These are phyloP conservation scores for Ophiostoma pallidulum DNA, from an alignment of 2,329 filamentous ascomycete species.

Conservation along the genomic window DNA sequence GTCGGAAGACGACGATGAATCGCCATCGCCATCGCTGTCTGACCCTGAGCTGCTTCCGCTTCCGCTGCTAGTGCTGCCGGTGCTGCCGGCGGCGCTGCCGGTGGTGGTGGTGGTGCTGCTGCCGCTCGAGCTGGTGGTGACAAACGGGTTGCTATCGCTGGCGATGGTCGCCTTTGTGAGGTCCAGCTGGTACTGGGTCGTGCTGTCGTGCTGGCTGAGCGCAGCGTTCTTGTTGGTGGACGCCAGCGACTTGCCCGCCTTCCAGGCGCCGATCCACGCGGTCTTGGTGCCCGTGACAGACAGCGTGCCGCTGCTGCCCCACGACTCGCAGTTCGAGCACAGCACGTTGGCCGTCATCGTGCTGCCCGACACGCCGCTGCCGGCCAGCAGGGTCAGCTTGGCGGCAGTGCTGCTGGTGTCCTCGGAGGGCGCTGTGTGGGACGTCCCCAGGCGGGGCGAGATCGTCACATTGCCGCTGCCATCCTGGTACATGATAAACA, in stretches of 20 bases:
- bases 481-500: constrained; percentile 54
- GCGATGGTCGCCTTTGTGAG: constrained; percentile 36
- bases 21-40: no score
- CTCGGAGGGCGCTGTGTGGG: constrained; percentile 37
- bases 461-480: constrained; percentile 51
- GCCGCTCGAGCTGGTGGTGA: constrained; percentile 29
- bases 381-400: constrained; percentile 44
- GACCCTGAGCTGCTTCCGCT: no score
- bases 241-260: constrained; percentile 34
- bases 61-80: constrained; percentile 2
- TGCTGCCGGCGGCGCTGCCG: constrained; percentile 9
- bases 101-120: constrained; percentile 39
- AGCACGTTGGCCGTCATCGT: constrained; percentile 52
- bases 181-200: constrained; percentile 37
- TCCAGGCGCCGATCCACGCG: constrained; percentile 48
- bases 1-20: background rate
- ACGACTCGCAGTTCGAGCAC: constrained; percentile 43
- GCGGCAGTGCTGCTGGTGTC: constrained; percentile 31
- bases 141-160: constrained; percentile 45
- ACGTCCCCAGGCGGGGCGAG: constrained; percentile 42
- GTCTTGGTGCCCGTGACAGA: constrained; percentile 30
- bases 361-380: constrained; percentile 44
- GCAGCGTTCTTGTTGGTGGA: constrained; percentile 29
- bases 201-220: constrained; percentile 39
- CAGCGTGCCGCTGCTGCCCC: constrained; percentile 33